Base-by-base conservation (phyloP, 129 eudicot species). In the Cynara cardunculus region DNA sequence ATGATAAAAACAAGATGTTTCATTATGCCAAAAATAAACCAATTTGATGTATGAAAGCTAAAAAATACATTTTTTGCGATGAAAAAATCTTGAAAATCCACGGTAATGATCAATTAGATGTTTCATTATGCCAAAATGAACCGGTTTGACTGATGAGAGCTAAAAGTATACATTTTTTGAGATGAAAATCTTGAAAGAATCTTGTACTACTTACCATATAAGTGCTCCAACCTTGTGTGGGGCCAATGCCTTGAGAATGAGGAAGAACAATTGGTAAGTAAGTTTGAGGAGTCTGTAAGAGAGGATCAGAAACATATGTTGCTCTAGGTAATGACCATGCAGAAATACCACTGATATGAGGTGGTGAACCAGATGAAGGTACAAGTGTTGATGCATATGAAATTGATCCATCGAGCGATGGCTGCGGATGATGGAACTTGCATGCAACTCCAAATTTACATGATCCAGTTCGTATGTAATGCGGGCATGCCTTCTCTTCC, bases 391-490 rank as follows among this genome's bases (percentile, higher is more conserved):
- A 66, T 74, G 90, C 88, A 79, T 84, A 82, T 28, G 74, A 34
- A 25, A 69, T 62, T 18, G 87, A 67, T 76, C 86, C 89, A 56
- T 83, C 80, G 7, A 88, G 39, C 25, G 89, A 72, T 19, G 89
- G 97, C 46, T 87, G 93, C 25, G 98, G 97, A 79, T 94, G 98
- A 85, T 94, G 84, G 22, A 90, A 94, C 85, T 94, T 91, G 90
- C 98, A 94, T 28, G 86, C 85, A 56, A 78, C 80, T 82, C 98
- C 97, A 89, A 87, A 94, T 87, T 94, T 94, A 88, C 98, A 94
- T 3, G 76, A 77, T 28, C 92, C 93, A 25, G 92, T 94, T 22
- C 91, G 84, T 87, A 94, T 70, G 83, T 91, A 94, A 87, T 85
- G 90, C 21, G 93, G 78, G 7, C 98, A 94, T 32, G 93, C 73